Percentiles rank a stretch among this genome's conserved stretches.
These are phyloP conservation scores for Diaporthe capsici DNA, from an alignment of 2,329 filamentous ascomycete genomes.

Conservation along the genomic window DNA sequence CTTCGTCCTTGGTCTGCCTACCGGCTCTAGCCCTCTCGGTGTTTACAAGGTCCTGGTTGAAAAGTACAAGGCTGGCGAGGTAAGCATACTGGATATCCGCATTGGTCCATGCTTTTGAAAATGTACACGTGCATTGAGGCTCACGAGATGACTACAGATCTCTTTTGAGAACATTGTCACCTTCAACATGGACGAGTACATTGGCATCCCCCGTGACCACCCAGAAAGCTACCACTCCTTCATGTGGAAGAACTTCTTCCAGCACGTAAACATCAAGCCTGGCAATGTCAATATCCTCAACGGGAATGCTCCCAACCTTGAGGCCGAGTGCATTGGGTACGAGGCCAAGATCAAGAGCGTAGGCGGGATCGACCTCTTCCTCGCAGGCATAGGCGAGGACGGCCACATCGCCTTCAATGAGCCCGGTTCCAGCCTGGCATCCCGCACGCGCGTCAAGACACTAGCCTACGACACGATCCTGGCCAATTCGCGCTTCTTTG, in stretches of 20 bases:
- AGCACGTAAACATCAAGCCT: conserved; percentile 78
- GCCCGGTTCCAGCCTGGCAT: conserved; percentile 79
- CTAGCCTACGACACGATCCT: conserved; percentile 83
- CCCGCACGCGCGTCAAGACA: conserved; percentile 82
- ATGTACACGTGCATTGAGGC: background rate
- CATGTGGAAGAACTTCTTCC: conserved; percentile 88
- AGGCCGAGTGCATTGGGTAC: conserved; percentile 79
- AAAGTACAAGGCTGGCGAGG: conserved; percentile 69
- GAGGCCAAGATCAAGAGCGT: conserved; percentile 77
- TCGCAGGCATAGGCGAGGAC: conserved; percentile 82
- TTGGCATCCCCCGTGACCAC: conserved; percentile 79
- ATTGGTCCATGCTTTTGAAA: background rate
- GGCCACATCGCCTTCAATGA: conserved; percentile 89
- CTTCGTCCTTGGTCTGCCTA: conserved; percentile 81
- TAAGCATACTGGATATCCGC: conserved; percentile 39
- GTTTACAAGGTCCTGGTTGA: conserved; percentile 79
- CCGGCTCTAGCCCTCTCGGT: conserved; percentile 78
- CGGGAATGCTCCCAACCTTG: conserved; percentile 78
- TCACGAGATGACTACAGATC: conserved; percentile 41
- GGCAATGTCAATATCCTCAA: conserved; percentile 80
- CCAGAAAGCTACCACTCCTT: conserved; percentile 85
- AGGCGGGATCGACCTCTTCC: conserved; percentile 83
- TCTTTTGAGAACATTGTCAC: conserved; percentile 78
- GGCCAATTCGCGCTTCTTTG: conserved; percentile 82
- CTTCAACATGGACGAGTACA: conserved; percentile 80